Evolutionary conservation across 179 eudicot species (phyloP).

Genomic region (Spinacia oleracea): DNA sequence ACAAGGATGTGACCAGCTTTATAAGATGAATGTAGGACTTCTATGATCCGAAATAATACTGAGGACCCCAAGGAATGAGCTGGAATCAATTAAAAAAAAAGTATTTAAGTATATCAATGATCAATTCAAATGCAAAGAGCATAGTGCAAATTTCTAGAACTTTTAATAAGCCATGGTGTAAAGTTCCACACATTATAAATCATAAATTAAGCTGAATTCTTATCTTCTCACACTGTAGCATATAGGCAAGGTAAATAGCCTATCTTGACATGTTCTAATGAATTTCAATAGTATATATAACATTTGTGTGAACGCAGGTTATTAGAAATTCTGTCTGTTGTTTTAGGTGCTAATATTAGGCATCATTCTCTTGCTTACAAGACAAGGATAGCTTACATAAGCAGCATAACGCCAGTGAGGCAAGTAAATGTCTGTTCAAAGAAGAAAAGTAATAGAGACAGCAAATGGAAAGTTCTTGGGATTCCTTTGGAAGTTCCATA

Average conservation of each 20-base stretch:
- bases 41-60: constrained; percentile 65
- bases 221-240: background rate
- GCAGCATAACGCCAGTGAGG: constrained; percentile 78
- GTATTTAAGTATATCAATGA: constrained; percentile 4
- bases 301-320: background rate
- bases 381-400: constrained; percentile 58
- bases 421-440: constrained; percentile 58
- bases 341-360: constrained; percentile 3
- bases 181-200: background rate
- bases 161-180: background rate
- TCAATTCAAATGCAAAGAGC: constrained; percentile 1
- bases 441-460: constrained; percentile 76
- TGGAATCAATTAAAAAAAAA: constrained; percentile 33
- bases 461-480: constrained; percentile 72
- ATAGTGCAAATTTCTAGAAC: background rate
- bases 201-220: background rate
- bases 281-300: background rate
- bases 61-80: constrained; percentile 63
- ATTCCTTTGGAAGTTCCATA: constrained; percentile 59
- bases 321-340: background rate
- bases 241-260: background rate
- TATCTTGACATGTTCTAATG: constrained; percentile 7
- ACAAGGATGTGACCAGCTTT: constrained; percentile 70
- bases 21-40: constrained; percentile 71
- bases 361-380: constrained; percentile 1